Conservation (phyloP, 2,329 filamentous ascomycete genomes). For the Penicillium frequentans region DNA sequence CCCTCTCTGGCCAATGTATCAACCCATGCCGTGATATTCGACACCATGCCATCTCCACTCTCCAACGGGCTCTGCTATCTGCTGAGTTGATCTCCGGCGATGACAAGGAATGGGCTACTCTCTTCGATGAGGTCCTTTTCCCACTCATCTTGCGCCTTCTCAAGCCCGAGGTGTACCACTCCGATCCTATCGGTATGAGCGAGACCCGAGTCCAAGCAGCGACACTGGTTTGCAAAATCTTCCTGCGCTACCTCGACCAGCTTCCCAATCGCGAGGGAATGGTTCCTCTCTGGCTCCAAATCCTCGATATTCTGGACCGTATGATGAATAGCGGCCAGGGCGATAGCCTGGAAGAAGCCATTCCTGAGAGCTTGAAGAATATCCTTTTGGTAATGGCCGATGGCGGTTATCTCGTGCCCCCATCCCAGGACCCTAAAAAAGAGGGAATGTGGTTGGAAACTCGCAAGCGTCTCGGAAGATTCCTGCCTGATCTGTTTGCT, state of each 20-base stretch:
- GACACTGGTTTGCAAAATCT: slow-evolving; percentile 90
- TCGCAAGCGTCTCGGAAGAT: slow-evolving; percentile 59
- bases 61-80: slow-evolving; percentile 83
- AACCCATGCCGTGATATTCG: slow-evolving; percentile 94
- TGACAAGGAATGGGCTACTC: slow-evolving; percentile 89
- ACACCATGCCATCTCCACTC: slow-evolving; percentile 78
- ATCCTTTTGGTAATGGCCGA: slow-evolving; percentile 93
- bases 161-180: slow-evolving; percentile 92
- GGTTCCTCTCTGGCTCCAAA: slow-evolving; percentile 87
- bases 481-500: slow-evolving; percentile 59
- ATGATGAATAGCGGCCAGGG: slow-evolving; percentile 95
- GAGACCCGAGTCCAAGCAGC: slow-evolving; percentile 91
- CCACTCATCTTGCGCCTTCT: slow-evolving; percentile 83
- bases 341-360: slow-evolving; percentile 88
- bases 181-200: slow-evolving; percentile 88
- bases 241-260: slow-evolving; percentile 86
- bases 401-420: slow-evolving; percentile 77
- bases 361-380: slow-evolving; percentile 94
- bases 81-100: slow-evolving; percentile 79
- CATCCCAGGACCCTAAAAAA: slow-evolving; percentile 52
- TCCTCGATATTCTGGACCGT: slow-evolving; percentile 91
- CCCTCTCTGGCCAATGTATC: slow-evolving; percentile 83
- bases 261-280: slow-evolving; percentile 85
- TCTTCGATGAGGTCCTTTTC: slow-evolving; percentile 92
- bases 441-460: slow-evolving; percentile 62